Conservation (phyloP, 2,329 filamentous ascomycete genomes). For the Penicillium sp. region DNA sequence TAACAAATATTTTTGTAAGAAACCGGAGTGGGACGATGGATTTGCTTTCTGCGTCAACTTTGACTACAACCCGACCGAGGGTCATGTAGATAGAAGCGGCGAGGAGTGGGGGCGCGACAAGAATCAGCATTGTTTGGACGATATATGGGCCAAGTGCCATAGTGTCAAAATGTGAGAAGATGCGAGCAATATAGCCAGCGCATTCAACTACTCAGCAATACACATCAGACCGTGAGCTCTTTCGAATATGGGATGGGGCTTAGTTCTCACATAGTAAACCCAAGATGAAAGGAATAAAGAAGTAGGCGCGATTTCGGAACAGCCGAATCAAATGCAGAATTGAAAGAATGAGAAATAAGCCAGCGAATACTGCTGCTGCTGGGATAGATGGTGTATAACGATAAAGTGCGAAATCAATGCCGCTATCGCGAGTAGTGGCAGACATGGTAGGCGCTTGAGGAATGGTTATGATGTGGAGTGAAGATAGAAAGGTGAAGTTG, state of each 20-base stretch:
- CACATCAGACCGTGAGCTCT: not conserved
- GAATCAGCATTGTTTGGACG: slow-evolving; percentile 34
- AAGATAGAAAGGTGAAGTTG: not conserved
- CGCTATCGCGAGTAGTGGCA: not conserved
- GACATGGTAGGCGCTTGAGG: slow-evolving; percentile 4
- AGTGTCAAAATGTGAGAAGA: slow-evolving; percentile 31
- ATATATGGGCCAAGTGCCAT: slow-evolving; percentile 31
- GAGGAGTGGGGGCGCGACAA: slow-evolving; percentile 35
- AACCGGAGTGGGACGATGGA: slow-evolving; percentile 28
- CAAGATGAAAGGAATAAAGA: slow-evolving; percentile 44
- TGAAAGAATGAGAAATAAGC: slow-evolving; percentile 31
- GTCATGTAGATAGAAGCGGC: slow-evolving; percentile 39
- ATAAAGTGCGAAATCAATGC: slow-evolving; percentile 39
- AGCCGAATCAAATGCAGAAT: slow-evolving; percentile 21
- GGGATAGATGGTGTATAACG: slow-evolving; percentile 38
- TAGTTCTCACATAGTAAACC: slow-evolving; percentile 42
- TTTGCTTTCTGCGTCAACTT: slow-evolving; percentile 21
- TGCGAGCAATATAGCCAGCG: slow-evolving; percentile 32
- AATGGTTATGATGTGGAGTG: not conserved
- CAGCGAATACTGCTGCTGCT: slow-evolving; percentile 24
- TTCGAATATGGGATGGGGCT: slow-evolving; percentile 27
- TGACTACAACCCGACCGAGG: slow-evolving; percentile 30
- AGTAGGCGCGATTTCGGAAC: slow-evolving; percentile 30
- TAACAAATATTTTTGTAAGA: slow-evolving; percentile 37
- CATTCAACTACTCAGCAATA: slow-evolving; percentile 20